A percentile compares a stretch with the other conserved stretches of the same genome.
phyloP scores from a whole-genome alignment of 495 filamentous ascomycete species.

The Jackrogersella multiformis region DNA sequence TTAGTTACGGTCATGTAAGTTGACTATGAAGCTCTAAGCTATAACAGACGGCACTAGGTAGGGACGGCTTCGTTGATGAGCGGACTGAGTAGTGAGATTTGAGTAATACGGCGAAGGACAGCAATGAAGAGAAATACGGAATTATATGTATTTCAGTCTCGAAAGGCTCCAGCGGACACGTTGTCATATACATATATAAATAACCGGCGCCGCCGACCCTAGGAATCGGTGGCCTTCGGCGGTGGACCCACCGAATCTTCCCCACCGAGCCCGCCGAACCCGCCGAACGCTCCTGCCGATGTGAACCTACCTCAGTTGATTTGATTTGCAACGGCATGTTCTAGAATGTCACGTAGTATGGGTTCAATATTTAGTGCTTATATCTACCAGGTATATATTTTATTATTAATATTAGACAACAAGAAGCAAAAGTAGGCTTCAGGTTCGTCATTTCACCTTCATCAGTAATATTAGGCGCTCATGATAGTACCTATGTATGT shows the following conservation, averaged over 20 bases:
- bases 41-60: too few relatives aligned
- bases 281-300: too few relatives aligned
- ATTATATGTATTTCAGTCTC: neutral
- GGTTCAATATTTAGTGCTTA: neutral
- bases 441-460: too few relatives aligned
- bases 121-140: neutral
- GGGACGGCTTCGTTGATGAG: neutral
- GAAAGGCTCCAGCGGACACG: neutral
- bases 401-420: too few relatives aligned
- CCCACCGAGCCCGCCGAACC: slow-evolving; percentile 26
- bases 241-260: slow-evolving; percentile 11
- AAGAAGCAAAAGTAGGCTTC: too few relatives aligned
- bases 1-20: too few relatives aligned
- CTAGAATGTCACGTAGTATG: neutral
- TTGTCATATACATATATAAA: neutral
- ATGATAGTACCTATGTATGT: too few relatives aligned
- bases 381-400: neutral
- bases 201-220: neutral
- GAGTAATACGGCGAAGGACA: neutral
- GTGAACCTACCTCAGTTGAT: too few relatives aligned
- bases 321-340: slow-evolving; percentile 12
- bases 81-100: neutral
- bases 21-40: too few relatives aligned
- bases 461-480: too few relatives aligned
- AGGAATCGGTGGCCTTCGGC: slow-evolving; percentile 23